Evolutionary conservation across 1,284 basidiomycete genomes (phyloP), one percentile per base, ranked within the genome.

Genomic region (Leccinum subrobustum): DNA sequence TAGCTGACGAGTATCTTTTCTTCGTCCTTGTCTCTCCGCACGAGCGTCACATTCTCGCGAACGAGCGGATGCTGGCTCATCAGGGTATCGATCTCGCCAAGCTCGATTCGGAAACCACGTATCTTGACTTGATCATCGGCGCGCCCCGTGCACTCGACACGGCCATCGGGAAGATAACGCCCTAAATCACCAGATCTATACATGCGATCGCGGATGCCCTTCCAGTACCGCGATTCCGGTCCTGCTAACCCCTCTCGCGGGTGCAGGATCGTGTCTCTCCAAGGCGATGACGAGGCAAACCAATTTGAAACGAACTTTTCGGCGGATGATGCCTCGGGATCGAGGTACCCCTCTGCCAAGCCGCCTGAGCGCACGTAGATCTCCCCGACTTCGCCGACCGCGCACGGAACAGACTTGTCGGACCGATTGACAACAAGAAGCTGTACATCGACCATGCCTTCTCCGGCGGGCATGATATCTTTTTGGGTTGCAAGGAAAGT

Each of bases 91-190:
- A 99, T 98, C 78, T 99, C 97, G 18, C 96, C 96, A 6, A 99
- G 84, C 77, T 99, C 97, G 73, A 99, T 99, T 37, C 97, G 85
- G 88, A 99, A 99, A 6, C 97, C 97, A 63, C 97, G 93, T 75
- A 99, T 99, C 81, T 99, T 99, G 79, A 99, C 94, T 75, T 99
- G 97, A 73, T 99, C 97, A 73, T 99, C 97, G 4, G 96, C 96
- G 54, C 97, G 88, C 9, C 97, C 97, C 0, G 94, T 96, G 76
- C 97, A 99, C 75, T 99, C 97, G 16, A 99, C 97, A 44, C 86
- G 88, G 4, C 97, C 97, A 72, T 94, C 87, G 2, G 97, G 94
- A 31, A 93, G 81, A 77, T 99, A 99, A 14, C 97, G 86, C 3
- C 97, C 97, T 2, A 99, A 82, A 77, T 99, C 97, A 33, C 97